Base-by-base conservation (phyloP, 352 stramenopile genomes). In the Pythium biforme region DNA sequence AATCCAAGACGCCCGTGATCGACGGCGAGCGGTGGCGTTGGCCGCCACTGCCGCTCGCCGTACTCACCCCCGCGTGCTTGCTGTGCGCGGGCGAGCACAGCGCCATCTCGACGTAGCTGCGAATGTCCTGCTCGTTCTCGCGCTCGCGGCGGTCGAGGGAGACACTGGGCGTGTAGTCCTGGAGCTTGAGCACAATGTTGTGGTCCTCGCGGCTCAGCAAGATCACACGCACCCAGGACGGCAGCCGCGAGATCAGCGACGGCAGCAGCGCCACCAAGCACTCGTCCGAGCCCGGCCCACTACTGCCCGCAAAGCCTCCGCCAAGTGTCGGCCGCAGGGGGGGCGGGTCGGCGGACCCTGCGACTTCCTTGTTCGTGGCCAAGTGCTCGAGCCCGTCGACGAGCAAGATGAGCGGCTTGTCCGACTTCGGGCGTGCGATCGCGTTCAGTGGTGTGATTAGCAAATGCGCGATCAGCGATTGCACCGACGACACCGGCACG, bases 381-480 rank as follows among this genome's bases (percentile, higher is more conserved):
- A 84, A 39, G 55, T 83, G 81, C 61, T 92, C 83, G 12, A 90
- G 61, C 0, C 83, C 83, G 54, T 92, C 83, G 19, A 92, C 70
- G 41, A 92, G 59, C 15, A 92, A 51, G 27, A 92, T 75, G 23
- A 89, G 47, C 0, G 76, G 76, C 46, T 80, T 88, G n/a, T 72
- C 68, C 12, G 68, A 71, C n/a, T 76, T 62, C 22, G 70, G 77
- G 4, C 76, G 58, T 0, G 81, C 77, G 59, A 92, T 92, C 12
- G 81, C 72, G 45, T 81, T 88, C 48, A 92, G 58, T n/a, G 83
- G 83, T 4, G 73, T 73, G 9, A 92, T 66, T 17, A 92, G 64
- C 37, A 92, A 39, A 8, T 83, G 72, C 0, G 72, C 63, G 12
- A 90, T 59, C 15, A 92, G 59, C 33, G 73, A 70, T 7, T 69